Percentiles rank a stretch among this genome's conserved stretches.
These are phyloP conservation scores for Lachancea kluyveri DNA, from an alignment of 805 yeast genomes.

Conservation along the genomic window DNA sequence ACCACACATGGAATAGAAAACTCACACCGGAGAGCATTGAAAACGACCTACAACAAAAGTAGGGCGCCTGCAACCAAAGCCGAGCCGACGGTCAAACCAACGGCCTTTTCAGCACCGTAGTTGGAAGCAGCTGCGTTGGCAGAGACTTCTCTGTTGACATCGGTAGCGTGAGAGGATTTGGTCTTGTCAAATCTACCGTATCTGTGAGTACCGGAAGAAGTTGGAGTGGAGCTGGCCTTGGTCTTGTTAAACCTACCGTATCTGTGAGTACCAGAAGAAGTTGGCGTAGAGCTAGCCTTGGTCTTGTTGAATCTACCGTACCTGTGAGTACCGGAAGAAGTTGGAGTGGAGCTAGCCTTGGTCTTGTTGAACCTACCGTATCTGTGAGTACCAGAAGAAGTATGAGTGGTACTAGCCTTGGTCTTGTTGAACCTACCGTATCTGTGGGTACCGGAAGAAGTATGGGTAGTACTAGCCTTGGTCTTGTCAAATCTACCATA, in stretches of 20 bases:
- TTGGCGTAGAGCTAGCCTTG: slow-evolving; percentile 29
- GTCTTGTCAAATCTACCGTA: slow-evolving; percentile 48
- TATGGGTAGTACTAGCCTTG: slow-evolving; percentile 22
- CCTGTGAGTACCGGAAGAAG: slow-evolving; percentile 43
- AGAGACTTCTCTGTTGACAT: slow-evolving; percentile 18
- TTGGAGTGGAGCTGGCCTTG: slow-evolving; percentile 23
- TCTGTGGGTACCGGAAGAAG: slow-evolving; percentile 46
- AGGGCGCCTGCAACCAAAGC: slow-evolving; percentile 47
- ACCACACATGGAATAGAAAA: too few relatives aligned
- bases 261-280: slow-evolving; percentile 43
- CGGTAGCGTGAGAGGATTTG: slow-evolving; percentile 24
- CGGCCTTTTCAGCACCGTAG: slow-evolving; percentile 18
- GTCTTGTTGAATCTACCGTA: slow-evolving; percentile 47
- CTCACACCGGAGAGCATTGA: too few relatives aligned
- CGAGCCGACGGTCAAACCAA: slow-evolving; percentile 36
- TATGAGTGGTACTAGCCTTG: slow-evolving; percentile 36
- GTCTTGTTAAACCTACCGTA: slow-evolving; percentile 49
- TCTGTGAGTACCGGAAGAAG: slow-evolving; percentile 46
- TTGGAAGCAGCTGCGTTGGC: slow-evolving; percentile 18
- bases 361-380: slow-evolving; percentile 49
- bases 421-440: slow-evolving; percentile 48
- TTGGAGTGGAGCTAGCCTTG: slow-evolving; percentile 23
- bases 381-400: slow-evolving; percentile 43
- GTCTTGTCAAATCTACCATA: slow-evolving; percentile 49
- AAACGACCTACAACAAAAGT: slow-evolving; percentile 34